Conservation (phyloP, 2,329 filamentous ascomycete species). For the Arthroderma sp. region DNA sequence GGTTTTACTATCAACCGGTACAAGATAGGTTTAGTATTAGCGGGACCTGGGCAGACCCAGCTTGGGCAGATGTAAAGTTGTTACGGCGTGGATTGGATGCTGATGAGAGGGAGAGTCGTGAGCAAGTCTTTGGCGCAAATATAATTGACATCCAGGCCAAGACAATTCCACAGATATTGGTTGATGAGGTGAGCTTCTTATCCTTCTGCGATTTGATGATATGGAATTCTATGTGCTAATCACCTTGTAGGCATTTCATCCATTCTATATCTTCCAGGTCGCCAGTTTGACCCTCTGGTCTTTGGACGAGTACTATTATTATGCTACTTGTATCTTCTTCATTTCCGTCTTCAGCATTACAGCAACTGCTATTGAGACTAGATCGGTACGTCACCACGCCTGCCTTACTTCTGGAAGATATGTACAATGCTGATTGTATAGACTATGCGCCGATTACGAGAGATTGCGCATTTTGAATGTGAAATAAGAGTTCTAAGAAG, state of each 20-base stretch:
- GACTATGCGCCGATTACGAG: constrained; percentile 80
- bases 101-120: constrained; percentile 73
- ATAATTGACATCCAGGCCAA: constrained; percentile 90
- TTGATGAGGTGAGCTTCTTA: constrained; percentile 59
- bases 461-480: constrained; percentile 91
- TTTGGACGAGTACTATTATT: constrained; percentile 93
- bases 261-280: constrained; percentile 96
- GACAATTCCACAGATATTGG: constrained; percentile 63
- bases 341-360: constrained; percentile 90
- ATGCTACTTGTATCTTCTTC: constrained; percentile 84
- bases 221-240: background rate
- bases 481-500: constrained; percentile 86
- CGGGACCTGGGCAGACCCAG: constrained; percentile 86
- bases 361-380: constrained; percentile 80
- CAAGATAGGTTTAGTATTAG: constrained; percentile 80
- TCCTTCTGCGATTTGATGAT: background rate
- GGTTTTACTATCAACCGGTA: constrained; percentile 78
- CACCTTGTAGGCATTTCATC: constrained; percentile 67
- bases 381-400: constrained; percentile 45
- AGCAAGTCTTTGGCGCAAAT: constrained; percentile 80
- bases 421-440: constrained; percentile 24
- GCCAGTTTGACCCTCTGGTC: constrained; percentile 92
- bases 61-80: constrained; percentile 65
- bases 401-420: background rate
- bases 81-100: constrained; percentile 72